Evolutionary conservation across 1,284 basidiomycete species (phyloP).

Genomic region (Ustilago cynodontis): DNA sequence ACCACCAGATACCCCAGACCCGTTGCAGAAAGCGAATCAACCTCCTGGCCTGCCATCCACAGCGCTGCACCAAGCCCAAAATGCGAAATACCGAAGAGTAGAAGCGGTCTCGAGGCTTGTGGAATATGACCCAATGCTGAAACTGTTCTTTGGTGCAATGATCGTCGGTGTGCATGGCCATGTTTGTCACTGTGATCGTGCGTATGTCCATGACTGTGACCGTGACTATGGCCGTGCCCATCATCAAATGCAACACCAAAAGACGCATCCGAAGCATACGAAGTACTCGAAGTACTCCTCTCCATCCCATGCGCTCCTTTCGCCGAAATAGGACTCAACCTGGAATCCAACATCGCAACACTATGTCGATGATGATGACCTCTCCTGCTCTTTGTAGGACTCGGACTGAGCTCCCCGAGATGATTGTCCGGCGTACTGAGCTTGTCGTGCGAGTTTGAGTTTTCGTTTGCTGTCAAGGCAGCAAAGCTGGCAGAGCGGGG

Average conservation of each 20-base stretch:
- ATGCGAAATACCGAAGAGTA: slow-evolving; percentile 72
- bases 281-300: slow-evolving; percentile 32
- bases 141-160: slow-evolving; percentile 34
- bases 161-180: slow-evolving; percentile 31
- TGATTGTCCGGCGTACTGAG: slow-evolving; percentile 22
- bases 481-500: slow-evolving; percentile 48
- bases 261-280: slow-evolving; percentile 32
- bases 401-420: slow-evolving; percentile 35
- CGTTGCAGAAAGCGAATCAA: slow-evolving; percentile 86
- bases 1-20: slow-evolving; percentile 95
- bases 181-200: slow-evolving; percentile 24
- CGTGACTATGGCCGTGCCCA: slow-evolving; percentile 10
- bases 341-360: slow-evolving; percentile 54
- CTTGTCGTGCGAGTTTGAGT: slow-evolving; percentile 14
- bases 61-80: slow-evolving; percentile 74
- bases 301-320: slow-evolving; percentile 37
- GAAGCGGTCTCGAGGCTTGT: slow-evolving; percentile 69
- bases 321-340: slow-evolving; percentile 29
- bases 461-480: slow-evolving; percentile 23
- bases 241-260: slow-evolving; percentile 5
- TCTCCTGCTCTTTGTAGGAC: slow-evolving; percentile 50
- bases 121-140: slow-evolving; percentile 66
- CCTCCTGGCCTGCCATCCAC: slow-evolving; percentile 92
- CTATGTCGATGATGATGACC: slow-evolving; percentile 62
- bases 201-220: slow-evolving; percentile 13